Percentiles rank a stretch among this genome's conserved stretches.
phyloP scores from a whole-genome alignment of 306 rosid species.

The Delonix regia region DNA sequence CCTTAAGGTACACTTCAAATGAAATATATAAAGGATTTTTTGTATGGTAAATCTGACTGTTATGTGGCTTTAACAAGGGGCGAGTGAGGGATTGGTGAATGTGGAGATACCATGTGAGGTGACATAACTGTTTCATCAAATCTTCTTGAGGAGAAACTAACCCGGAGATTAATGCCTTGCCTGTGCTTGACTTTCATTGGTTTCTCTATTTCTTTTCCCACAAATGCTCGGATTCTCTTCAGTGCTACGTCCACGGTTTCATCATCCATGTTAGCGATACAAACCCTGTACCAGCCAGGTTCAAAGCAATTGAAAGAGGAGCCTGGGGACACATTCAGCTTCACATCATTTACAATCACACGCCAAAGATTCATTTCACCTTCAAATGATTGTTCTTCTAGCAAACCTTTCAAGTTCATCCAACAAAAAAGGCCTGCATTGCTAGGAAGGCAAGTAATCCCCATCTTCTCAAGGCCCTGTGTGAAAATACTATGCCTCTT shows the following conservation, averaged over 20 bases:
- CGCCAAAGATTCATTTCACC: conserved; percentile 79
- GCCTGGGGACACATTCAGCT: conserved; percentile 86
- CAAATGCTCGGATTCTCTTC: conserved; percentile 61
- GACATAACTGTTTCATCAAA: conserved; percentile 68
- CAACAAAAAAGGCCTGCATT: conserved; percentile 80
- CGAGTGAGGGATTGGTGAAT: conserved; percentile 77
- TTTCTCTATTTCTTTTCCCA: conserved; percentile 38
- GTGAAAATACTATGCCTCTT: conserved; percentile 48
- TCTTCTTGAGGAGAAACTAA: conserved; percentile 60
- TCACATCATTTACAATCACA: conserved; percentile 67
- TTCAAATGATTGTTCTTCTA: conserved; percentile 59
- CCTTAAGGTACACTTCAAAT: neutral
- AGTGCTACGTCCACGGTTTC: conserved; percentile 69
- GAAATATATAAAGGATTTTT: neutral
- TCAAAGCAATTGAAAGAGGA: conserved; percentile 72
- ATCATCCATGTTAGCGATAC: conserved; percentile 90
- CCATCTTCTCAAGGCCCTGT: conserved; percentile 59
- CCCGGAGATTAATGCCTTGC: conserved; percentile 44
- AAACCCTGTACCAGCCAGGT: conserved; percentile 94
- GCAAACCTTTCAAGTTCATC: conserved; percentile 71
- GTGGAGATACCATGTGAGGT: conserved; percentile 74
- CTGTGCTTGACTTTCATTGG: conserved; percentile 33
- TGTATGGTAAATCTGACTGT: neutral
- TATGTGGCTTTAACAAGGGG: conserved; percentile 67
- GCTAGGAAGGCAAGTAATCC: conserved; percentile 66